A percentile compares a stretch with the other conserved stretches of the same genome.
phyloP scores from a whole-genome alignment of 2,329 filamentous ascomycete species.

The Sporothrix pseudoabietina region DNA sequence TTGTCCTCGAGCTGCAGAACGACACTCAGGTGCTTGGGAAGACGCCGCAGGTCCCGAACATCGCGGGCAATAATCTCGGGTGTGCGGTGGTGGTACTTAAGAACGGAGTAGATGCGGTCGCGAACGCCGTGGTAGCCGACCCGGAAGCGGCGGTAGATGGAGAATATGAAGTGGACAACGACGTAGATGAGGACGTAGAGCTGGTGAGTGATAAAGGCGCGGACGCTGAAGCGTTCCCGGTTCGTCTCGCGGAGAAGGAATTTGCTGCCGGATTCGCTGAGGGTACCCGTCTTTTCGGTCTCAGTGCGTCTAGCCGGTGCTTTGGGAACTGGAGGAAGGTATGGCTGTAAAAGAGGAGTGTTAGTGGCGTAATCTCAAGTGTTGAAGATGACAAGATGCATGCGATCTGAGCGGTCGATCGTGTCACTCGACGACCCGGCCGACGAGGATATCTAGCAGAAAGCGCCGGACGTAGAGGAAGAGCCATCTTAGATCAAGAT shows the following conservation, averaged over 20 bases:
- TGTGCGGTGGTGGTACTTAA: slow-evolving; percentile 94
- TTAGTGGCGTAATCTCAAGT: background rate
- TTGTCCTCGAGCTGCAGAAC: slow-evolving; percentile 75
- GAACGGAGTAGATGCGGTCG: slow-evolving; percentile 75
- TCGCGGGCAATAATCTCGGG: slow-evolving; percentile 90
- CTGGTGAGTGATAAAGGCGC: slow-evolving; percentile 62
- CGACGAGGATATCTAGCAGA: background rate
- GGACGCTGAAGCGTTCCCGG: slow-evolving; percentile 57
- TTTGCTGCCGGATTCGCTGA: slow-evolving; percentile 3
- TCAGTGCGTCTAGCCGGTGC: slow-evolving; percentile 36
- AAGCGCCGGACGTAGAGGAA: background rate
- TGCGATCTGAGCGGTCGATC: background rate
- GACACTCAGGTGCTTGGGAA: slow-evolving; percentile 86
- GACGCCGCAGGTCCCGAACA: slow-evolving; percentile 69
- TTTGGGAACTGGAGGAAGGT: slow-evolving; percentile 43
- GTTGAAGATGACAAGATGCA: background rate
- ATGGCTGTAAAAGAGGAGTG: slow-evolving; percentile 38
- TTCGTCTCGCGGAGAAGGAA: slow-evolving; percentile 29
- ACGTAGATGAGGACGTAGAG: slow-evolving; percentile 69
- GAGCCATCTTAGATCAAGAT: background rate
- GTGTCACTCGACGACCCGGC: background rate
- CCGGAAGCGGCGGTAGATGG: slow-evolving; percentile 80
- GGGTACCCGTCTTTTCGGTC: slow-evolving; percentile 28
- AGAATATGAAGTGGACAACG: slow-evolving; percentile 78
- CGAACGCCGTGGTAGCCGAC: slow-evolving; percentile 77